These are phyloP conservation scores for Rhinocladiella similis DNA, from an alignment of 2,329 filamentous ascomycete genomes.

Conservation along the genomic window DNA sequence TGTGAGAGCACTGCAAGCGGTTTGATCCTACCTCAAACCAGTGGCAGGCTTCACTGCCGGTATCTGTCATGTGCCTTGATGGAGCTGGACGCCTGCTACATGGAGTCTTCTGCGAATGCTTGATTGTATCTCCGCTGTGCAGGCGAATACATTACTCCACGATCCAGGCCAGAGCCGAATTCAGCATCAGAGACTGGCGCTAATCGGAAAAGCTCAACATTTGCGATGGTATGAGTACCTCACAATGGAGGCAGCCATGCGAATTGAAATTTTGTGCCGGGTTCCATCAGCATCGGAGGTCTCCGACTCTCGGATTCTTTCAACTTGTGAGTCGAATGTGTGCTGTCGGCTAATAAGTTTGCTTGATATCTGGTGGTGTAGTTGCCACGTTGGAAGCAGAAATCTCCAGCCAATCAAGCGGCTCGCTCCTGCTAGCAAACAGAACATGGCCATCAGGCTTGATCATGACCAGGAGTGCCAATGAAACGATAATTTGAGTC, in stretches of 20 bases:
- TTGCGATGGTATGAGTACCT: background rate
- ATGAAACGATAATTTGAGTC: conserved; percentile 2
- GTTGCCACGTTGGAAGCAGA: conserved; percentile 18
- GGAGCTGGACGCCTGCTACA: conserved; percentile 7
- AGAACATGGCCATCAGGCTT: conserved; percentile 10
- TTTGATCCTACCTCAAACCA: conserved; percentile 6
- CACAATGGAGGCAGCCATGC: background rate
- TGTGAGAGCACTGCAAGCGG: conserved; percentile 7
- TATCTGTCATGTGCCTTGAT: conserved; percentile 19
- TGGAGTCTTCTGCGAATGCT: conserved; percentile 9
- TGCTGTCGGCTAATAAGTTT: conserved; percentile 14
- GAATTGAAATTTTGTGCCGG: background rate
- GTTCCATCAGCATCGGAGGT: background rate
- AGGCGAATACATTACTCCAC: background rate
- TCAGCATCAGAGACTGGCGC: background rate
- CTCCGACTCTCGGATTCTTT: conserved; percentile 7
- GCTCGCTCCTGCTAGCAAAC: conserved; percentile 16
- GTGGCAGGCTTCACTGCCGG: conserved; percentile 5
- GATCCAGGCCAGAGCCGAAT: background rate
- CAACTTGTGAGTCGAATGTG: background rate
- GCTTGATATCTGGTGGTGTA: conserved; percentile 9
- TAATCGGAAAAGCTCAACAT: background rate
- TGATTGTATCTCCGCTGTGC: background rate
- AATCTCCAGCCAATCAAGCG: conserved; percentile 15
- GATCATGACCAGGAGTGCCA: conserved; percentile 4